phyloP scores from a whole-genome alignment of 139 green algal genomes.

The Micromonas commoda region DNA sequence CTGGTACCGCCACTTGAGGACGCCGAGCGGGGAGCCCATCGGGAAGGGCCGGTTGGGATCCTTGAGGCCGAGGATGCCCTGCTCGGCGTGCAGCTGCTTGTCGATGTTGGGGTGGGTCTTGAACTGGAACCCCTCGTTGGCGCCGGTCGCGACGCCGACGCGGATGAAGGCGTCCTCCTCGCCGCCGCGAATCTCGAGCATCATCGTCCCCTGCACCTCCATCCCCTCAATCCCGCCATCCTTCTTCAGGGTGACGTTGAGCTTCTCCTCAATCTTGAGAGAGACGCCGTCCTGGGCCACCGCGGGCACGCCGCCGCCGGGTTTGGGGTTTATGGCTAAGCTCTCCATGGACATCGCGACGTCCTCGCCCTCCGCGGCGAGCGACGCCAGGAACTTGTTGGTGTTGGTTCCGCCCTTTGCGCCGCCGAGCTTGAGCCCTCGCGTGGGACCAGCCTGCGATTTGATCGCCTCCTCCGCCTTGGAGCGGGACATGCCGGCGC shows the following conservation, averaged over 20 bases:
- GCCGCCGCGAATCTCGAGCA: slow-evolving; percentile 54
- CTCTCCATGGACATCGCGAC: slow-evolving; percentile 46
- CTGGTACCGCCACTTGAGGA: slow-evolving; percentile 96
- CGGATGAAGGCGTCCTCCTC: slow-evolving; percentile 70
- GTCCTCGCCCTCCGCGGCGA: slow-evolving; percentile 69
- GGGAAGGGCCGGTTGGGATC: slow-evolving; percentile 90
- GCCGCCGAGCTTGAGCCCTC: slow-evolving; percentile 25
- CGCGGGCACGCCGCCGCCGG: neutral
- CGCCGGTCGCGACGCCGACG: slow-evolving; percentile 44
- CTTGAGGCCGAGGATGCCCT: slow-evolving; percentile 81
- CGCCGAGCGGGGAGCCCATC: slow-evolving; percentile 67
- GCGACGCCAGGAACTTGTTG: slow-evolving; percentile 73
- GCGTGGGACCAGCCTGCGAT: slow-evolving; percentile 25
- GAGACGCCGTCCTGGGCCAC: slow-evolving; percentile 35
- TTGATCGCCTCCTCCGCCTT: neutral
- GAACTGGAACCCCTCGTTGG: slow-evolving; percentile 90
- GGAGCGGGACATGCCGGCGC: slow-evolving; percentile 12
- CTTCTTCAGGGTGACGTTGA: slow-evolving; percentile 68
- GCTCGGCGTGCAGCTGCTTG: slow-evolving; percentile 72
- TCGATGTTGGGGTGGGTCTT: slow-evolving; percentile 99
- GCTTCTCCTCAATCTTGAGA: slow-evolving; percentile 45
- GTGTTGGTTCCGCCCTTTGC: slow-evolving; percentile 40
- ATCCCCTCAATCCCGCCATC: slow-evolving; percentile 88
- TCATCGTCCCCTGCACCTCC: slow-evolving; percentile 88
- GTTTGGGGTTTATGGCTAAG: too few relatives aligned